Evolutionary conservation across 495 filamentous ascomycete species (phyloP).

Genomic region (Hyphodiscus hymeniophilus): DNA sequence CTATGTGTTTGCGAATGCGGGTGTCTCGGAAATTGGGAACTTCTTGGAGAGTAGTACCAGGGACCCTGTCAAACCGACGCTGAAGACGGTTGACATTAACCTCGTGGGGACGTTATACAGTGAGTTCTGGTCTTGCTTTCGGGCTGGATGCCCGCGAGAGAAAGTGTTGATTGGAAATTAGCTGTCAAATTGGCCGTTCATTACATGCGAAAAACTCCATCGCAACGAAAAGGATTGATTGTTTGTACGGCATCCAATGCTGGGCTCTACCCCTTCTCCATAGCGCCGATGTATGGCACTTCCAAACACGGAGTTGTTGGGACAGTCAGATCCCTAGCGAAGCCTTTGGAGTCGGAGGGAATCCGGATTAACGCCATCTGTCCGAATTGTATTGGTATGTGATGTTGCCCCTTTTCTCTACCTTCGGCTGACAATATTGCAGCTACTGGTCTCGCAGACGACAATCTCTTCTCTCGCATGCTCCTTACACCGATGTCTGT

Average conservation of each 20-base stretch:
- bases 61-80: conserved; percentile 29
- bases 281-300: conserved; percentile 45
- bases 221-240: conserved; percentile 34
- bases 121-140: too few relatives aligned
- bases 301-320: conserved; percentile 44
- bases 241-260: conserved; percentile 51
- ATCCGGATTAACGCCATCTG: conserved; percentile 48
- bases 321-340: conserved; percentile 40
- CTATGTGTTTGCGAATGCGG: conserved; percentile 48
- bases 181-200: conserved; percentile 42
- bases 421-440: conserved; percentile 22
- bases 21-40: conserved; percentile 38
- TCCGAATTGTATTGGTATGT: conserved; percentile 40
- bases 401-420: background rate
- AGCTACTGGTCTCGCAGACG: conserved; percentile 36
- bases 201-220: conserved; percentile 42
- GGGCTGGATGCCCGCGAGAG: too few relatives aligned
- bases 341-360: conserved; percentile 28
- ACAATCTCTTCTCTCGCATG: conserved; percentile 41
- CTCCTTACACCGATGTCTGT: conserved; percentile 45
- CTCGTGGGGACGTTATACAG: conserved; percentile 34
- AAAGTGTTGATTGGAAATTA: too few relatives aligned
- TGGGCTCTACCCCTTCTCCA: conserved; percentile 46
- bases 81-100: conserved; percentile 35
- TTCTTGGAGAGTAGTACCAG: conserved; percentile 25